Evolutionary conservation across 1,284 basidiomycete genomes (phyloP).

Genomic region (Coniferiporia sulphurascens): DNA sequence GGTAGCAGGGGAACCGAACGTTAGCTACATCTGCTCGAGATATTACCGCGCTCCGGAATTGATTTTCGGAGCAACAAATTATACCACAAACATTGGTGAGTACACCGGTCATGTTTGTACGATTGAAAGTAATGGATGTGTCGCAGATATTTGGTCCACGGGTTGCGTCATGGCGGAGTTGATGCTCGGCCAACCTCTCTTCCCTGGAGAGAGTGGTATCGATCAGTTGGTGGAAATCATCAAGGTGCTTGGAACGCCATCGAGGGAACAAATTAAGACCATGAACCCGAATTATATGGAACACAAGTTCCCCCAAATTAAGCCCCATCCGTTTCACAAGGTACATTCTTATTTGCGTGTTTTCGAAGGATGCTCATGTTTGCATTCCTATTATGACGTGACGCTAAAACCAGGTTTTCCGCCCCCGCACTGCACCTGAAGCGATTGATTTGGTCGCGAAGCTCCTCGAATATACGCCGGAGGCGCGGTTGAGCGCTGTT

Average conservation of each 20-base stretch:
- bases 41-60: slow-evolving; percentile 99
- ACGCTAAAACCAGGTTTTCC: slow-evolving; percentile 74
- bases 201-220: slow-evolving; percentile 99
- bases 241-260: slow-evolving; percentile 98
- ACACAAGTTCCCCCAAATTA: slow-evolving; percentile 99
- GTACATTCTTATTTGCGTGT: slow-evolving; percentile 33
- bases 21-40: slow-evolving; percentile 99
- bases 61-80: slow-evolving; percentile 99
- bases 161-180: slow-evolving; percentile 99
- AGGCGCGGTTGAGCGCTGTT: slow-evolving; percentile 84
- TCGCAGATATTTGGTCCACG: slow-evolving; percentile 95
- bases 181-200: slow-evolving; percentile 98
- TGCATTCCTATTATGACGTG: slow-evolving; percentile 12
- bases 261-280: slow-evolving; percentile 99
- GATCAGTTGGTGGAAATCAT: slow-evolving; percentile 99
- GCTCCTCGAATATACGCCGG: slow-evolving; percentile 95
- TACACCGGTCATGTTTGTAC: slow-evolving; percentile 20
- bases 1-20: slow-evolving; percentile 96
- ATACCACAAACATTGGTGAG: slow-evolving; percentile 99
- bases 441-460: slow-evolving; percentile 95
- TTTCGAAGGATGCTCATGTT: neutral
- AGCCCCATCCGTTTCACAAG: slow-evolving; percentile 94
- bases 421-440: slow-evolving; percentile 92
- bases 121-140: neutral
- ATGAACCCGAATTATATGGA: slow-evolving; percentile 99